phyloP scores from a whole-genome alignment of 106 monocot genomes.

The Phalaenopsis aphrodite region DNA sequence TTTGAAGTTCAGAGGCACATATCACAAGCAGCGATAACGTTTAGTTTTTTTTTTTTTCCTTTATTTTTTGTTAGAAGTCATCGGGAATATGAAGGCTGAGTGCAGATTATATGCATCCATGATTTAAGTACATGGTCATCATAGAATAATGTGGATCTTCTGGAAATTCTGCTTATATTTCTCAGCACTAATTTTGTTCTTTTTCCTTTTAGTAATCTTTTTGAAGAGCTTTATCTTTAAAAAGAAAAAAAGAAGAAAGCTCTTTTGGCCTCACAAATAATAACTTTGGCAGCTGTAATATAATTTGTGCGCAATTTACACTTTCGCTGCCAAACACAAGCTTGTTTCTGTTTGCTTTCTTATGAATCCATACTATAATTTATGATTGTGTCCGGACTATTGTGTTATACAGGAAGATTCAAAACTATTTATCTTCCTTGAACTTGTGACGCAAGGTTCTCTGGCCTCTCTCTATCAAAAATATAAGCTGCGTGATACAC shows the following conservation, averaged over 20 bases:
- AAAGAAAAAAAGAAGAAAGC: not conserved
- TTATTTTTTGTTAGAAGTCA: not conserved
- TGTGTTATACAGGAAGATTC: slow-evolving; percentile 52
- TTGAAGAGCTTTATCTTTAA: not conserved
- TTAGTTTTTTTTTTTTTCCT: not conserved
- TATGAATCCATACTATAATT: not conserved
- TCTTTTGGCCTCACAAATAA: not conserved
- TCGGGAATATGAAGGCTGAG: not conserved
- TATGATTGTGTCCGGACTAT: not conserved
- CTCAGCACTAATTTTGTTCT: not conserved
- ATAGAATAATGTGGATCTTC: not conserved
- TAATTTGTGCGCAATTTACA: not conserved
- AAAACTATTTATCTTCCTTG: slow-evolving; percentile 80
- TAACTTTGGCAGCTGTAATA: not conserved
- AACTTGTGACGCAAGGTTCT: slow-evolving; percentile 94
- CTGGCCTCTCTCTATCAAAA: slow-evolving; percentile 72
- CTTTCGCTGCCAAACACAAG: not conserved
- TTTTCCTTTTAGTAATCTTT: not conserved
- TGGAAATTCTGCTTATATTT: not conserved
- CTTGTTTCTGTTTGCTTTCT: not conserved
- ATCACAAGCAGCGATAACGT: not conserved
- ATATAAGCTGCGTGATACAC: slow-evolving; percentile 61
- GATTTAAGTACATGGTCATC: not conserved
- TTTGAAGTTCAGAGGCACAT: not conserved
- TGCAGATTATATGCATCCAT: not conserved